Evolutionary conservation across 495 filamentous ascomycete genomes (phyloP), one percentile per base, ranked within the genome.

Genomic region (Podospora bellae-mahoneyi): DNA sequence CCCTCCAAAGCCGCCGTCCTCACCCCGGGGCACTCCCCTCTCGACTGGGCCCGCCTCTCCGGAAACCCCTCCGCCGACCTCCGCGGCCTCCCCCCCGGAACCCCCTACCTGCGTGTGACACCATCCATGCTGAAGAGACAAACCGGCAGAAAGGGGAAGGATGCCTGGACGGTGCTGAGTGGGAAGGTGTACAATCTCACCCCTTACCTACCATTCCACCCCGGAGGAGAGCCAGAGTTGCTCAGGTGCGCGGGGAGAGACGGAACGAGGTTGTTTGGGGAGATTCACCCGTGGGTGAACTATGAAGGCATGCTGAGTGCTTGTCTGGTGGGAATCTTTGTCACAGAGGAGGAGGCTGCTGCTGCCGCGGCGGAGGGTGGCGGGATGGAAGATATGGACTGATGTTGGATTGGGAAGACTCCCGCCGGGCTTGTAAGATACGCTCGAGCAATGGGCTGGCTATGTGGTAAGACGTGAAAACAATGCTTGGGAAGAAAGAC

Each of bases 231-330:
- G 79, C 89, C 88, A 3, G 92, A 99, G 81, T 74, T 98, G 72
- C 82, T 97, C 77, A 84, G 90, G 26, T 89, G 84, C 18, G 94
- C 93, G 2, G 95, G 92, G 19, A 84, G 87, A 69, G 90, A 93
- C 74, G 92, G 88, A 48, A 88, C 84, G 5, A 88, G 88, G 80
- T 72, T 99, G 74, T 98, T 99, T 77, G 88, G 89, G 69, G 93
- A 97, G 81, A 86, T 94, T 26, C 95, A 99, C 83, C 93, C 94
- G 19, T 99, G 96, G 95, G 94, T 99, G 10, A 99, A 96, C 73
- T 96, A 92, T 84, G 96, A 98, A 81, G 91, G 90, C 4, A 97
- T 99, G 87, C 78, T 99, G 64, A 86, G 88, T 27, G 87, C 90
- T 73, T 97, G 94, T 77, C 73, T 97, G 69, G 84, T 99, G 4